Percentiles rank a stretch among this genome's conserved stretches.
These are phyloP conservation scores for Nannochloris sp. DNA, from an alignment of 139 green algal species.

Conservation along the genomic window DNA sequence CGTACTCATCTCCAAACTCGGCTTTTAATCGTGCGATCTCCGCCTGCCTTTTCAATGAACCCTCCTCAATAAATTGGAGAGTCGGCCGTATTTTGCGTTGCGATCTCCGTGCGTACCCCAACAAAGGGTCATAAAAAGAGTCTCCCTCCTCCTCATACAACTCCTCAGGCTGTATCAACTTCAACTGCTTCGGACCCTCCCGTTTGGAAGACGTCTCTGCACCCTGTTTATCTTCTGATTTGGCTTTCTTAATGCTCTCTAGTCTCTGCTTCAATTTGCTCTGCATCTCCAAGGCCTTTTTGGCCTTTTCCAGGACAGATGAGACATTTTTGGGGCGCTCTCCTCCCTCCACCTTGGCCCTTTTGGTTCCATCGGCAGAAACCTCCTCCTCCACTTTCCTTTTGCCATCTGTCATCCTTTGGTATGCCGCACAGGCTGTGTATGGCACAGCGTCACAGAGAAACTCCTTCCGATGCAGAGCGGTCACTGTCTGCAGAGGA, in stretches of 20 bases:
- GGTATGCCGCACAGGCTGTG: too few species aligned
- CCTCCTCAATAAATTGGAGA: slow-evolving; percentile 61
- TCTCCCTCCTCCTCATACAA: background rate
- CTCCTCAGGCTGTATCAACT: background rate
- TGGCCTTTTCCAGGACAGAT: slow-evolving; percentile 25
- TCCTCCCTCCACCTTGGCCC: background rate
- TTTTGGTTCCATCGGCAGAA: background rate
- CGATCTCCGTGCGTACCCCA: slow-evolving; percentile 25
- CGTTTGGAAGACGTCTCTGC: background rate
- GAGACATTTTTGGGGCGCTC: slow-evolving; percentile 10
- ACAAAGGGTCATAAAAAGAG: slow-evolving; percentile 50
- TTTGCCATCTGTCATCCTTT: background rate
- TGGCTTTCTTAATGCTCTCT: slow-evolving; percentile 7
- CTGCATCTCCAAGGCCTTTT: slow-evolving; percentile 25
- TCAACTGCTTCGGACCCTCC: background rate
- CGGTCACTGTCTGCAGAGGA: too few species aligned
- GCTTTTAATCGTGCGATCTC: slow-evolving; percentile 40
- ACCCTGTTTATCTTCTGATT: background rate
- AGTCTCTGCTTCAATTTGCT: slow-evolving; percentile 25
- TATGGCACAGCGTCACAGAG: too few species aligned
- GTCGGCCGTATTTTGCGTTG: slow-evolving; percentile 18
- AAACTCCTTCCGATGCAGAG: too few species aligned
- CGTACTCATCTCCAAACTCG: slow-evolving; percentile 48
- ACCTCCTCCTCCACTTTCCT: background rate
- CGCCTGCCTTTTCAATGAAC: slow-evolving; percentile 50